Conservation (phyloP, 2,329 filamentous ascomycete species). For the Aspergillus aculeatinus region DNA sequence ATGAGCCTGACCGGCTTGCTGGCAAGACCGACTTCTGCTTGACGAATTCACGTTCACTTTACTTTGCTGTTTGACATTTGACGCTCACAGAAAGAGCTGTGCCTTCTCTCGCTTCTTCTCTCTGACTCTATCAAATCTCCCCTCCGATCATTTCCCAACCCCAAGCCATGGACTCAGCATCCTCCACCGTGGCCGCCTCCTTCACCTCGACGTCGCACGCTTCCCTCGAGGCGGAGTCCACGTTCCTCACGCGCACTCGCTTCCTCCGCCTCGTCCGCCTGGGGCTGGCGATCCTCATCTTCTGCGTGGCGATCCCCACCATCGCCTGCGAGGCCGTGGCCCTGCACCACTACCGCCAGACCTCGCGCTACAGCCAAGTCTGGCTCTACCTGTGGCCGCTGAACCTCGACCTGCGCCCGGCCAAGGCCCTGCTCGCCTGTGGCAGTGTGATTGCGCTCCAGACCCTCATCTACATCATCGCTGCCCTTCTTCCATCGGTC, state of each 20-base stretch:
- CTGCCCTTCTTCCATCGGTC: slow-evolving; percentile 39
- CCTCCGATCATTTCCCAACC: background rate
- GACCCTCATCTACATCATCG: slow-evolving; percentile 33
- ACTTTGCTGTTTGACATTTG: background rate
- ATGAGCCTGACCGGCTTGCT: background rate
- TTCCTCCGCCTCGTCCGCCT: slow-evolving; percentile 36
- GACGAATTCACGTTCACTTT: background rate
- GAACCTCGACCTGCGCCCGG: slow-evolving; percentile 43
- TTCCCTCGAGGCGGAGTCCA: slow-evolving; percentile 38
- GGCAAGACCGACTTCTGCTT: background rate
- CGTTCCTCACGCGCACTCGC: slow-evolving; percentile 35
- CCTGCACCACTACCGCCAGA: slow-evolving; percentile 40
- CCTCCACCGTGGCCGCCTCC: slow-evolving; percentile 24
- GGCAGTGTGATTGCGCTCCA: slow-evolving; percentile 37
- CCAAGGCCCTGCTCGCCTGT: slow-evolving; percentile 37
- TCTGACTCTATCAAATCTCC: background rate
- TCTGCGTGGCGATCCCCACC: slow-evolving; percentile 30
- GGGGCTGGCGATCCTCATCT: slow-evolving; percentile 33
- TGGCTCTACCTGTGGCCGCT: slow-evolving; percentile 44
- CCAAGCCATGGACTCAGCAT: slow-evolving; percentile 3
- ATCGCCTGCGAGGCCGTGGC: slow-evolving; percentile 41
- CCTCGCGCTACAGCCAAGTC: slow-evolving; percentile 33
- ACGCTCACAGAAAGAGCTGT: background rate
- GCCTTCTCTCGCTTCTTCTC: background rate
- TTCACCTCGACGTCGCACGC: slow-evolving; percentile 29